These are phyloP conservation scores for Alternaria tenuissima DNA, from an alignment of 2,329 filamentous ascomycete genomes.

Conservation along the genomic window DNA sequence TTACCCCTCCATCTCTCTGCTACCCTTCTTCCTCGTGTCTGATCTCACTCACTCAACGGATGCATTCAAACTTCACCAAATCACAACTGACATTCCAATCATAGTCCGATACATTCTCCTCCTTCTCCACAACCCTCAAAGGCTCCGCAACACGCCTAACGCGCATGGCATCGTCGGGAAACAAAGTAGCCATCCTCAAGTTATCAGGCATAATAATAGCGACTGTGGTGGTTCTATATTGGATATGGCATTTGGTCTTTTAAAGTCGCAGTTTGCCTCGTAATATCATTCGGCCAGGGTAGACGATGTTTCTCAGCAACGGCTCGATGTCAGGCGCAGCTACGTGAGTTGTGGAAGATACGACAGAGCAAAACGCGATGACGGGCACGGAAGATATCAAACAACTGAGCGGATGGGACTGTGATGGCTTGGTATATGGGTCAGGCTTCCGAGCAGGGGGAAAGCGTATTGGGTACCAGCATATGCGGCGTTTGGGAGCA, in stretches of 20 bases:
- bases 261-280: neutral
- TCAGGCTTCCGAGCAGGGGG: neutral
- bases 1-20: neutral
- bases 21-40: too few relatives aligned
- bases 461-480: neutral
- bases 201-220: constrained; percentile 83
- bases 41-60: neutral
- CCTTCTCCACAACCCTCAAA: constrained; percentile 81
- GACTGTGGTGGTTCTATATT: constrained; percentile 77
- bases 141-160: constrained; percentile 83
- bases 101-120: constrained; percentile 91
- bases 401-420: neutral
- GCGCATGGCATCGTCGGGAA: constrained; percentile 89
- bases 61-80: neutral
- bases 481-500: constrained; percentile 5
- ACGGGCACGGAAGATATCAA: neutral
- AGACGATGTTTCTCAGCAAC: neutral
- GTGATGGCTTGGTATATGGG: neutral
- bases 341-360: neutral
- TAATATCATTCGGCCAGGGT: neutral
- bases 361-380: neutral
- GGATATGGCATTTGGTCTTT: constrained; percentile 58
- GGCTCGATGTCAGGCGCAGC: too few relatives aligned
- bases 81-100: neutral
- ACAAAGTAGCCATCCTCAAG: constrained; percentile 90